Conservation (phyloP, 768 basidiomycete species). For the Rossbeevera mucosa region DNA sequence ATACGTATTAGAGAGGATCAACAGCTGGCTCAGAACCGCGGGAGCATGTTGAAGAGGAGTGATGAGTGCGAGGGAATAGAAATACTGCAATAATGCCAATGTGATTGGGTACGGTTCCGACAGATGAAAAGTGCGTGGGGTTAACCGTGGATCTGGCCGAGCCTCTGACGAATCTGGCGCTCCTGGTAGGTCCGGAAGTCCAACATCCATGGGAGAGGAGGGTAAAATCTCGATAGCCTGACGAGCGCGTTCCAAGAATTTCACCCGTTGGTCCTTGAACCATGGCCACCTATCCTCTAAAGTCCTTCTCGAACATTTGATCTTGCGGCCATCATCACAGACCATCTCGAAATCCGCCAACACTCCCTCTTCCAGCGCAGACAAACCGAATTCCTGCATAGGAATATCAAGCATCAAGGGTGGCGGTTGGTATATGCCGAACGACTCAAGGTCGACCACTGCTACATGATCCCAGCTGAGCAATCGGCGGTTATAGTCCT, state of each 20-base stretch:
- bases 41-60: constrained; percentile 91
- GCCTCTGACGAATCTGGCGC: constrained; percentile 44
- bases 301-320: constrained; percentile 78
- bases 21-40: constrained; percentile 80
- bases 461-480: constrained; percentile 92
- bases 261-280: constrained; percentile 72
- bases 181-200: constrained; percentile 59
- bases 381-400: constrained; percentile 82
- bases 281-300: constrained; percentile 93
- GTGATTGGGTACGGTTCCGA: constrained; percentile 90
- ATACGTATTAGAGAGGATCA: constrained; percentile 83
- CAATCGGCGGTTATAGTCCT: constrained; percentile 88
- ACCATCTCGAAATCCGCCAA: constrained; percentile 90
- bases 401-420: constrained; percentile 56
- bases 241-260: constrained; percentile 55
- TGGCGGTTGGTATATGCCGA: constrained; percentile 93
- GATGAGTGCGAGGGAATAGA: constrained; percentile 81
- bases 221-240: constrained; percentile 57
- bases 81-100: constrained; percentile 87
- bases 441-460: constrained; percentile 87
- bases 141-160: constrained; percentile 72
- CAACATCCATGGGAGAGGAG: constrained; percentile 54
- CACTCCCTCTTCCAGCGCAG: constrained; percentile 73
- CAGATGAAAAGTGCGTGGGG: constrained; percentile 72
- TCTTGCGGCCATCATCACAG: constrained; percentile 83